Base-by-base conservation (phyloP, 805 yeast genomes). In the Deakozyma indianensis region DNA sequence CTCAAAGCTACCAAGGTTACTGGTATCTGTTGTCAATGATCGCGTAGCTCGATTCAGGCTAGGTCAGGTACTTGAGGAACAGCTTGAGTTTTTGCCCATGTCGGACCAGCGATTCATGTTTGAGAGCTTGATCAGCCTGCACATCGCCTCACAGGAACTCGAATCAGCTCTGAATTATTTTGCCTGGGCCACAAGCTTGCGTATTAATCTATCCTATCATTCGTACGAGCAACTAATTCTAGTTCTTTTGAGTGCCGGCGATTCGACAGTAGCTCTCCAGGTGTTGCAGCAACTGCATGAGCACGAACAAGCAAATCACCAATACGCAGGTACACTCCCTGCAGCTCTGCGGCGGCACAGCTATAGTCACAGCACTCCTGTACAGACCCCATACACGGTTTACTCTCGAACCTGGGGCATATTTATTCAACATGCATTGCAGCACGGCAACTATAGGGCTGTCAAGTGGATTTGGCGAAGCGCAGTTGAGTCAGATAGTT, bases 11-110 rank as follows among this genome's bases (percentile, higher is more conserved):
- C 38, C 38, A 9, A 14, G 38, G 4, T 5, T 32, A 4, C 38
- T 32, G 18, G 38, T 32, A 32, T n/a, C 38, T 32, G 18, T 32
- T 32, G 38, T 32, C 5, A 32, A 32, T 32, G 38, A 32, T 32
- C 18, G 20, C 4, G 38, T 32, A 5, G 11, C 38, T 7, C 11
- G 38, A 4, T 32, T 32, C 16, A 14, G 38, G 7, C 18, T 32
- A 20, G 38, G 38, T 7, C 38, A 9, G 38, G 18, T 32, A 4
- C 18, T 32, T n/a, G 5, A n/a, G 16, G 38, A 32, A 7, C 38
- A 32, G 16, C 11, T 32, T 7, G 18, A 9, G 5, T 14, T 32
- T 32, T 5, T 32, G 7, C 5, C 18, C 7, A 7, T 5, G 5
- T 20, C 18, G 11, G 38, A 32, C 11, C 9, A 32, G 18, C 9